Conservation (phyloP, 257 asterid species). For the Ophiorrhiza pumila region DNA sequence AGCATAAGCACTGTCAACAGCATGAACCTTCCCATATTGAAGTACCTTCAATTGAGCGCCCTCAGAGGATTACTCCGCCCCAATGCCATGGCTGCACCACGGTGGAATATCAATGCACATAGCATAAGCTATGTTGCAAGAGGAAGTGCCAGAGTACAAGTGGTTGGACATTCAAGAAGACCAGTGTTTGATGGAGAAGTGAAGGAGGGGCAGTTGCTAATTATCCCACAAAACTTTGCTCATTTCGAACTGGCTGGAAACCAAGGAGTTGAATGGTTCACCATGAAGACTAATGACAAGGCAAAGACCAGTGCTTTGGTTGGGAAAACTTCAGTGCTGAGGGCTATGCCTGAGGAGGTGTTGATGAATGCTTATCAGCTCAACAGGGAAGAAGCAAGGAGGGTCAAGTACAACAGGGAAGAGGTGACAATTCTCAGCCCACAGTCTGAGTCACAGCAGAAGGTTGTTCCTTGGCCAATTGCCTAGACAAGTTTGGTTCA, state of each 20-base stretch:
- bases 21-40: constrained; percentile 51
- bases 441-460: background rate
- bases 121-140: constrained; percentile 37
- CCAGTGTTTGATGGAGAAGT: constrained; percentile 54
- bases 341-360: constrained; percentile 61
- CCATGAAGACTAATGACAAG: constrained; percentile 56
- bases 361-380: constrained; percentile 37
- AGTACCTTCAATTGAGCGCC: constrained; percentile 43
- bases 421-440: constrained; percentile 30
- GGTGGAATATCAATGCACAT: constrained; percentile 53
- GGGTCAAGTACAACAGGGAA: constrained; percentile 45
- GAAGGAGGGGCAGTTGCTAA: constrained; percentile 41
- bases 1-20: constrained; percentile 47
- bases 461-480: background rate
- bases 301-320: constrained; percentile 41
- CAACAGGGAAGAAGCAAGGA: constrained; percentile 40
- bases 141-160: constrained; percentile 49
- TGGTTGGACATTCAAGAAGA: constrained; percentile 36
- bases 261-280: constrained; percentile 54
- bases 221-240: constrained; percentile 58
- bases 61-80: constrained; percentile 46
- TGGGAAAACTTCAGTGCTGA: constrained; percentile 44
- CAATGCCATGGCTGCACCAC: constrained; percentile 50
- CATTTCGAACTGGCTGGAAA: constrained; percentile 41
- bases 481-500: background rate